Percentiles rank a stretch among this genome's conserved stretches.
These are phyloP conservation scores for Beauveria pseudobassiana DNA, from an alignment of 2,329 filamentous ascomycete genomes.

Conservation along the genomic window DNA sequence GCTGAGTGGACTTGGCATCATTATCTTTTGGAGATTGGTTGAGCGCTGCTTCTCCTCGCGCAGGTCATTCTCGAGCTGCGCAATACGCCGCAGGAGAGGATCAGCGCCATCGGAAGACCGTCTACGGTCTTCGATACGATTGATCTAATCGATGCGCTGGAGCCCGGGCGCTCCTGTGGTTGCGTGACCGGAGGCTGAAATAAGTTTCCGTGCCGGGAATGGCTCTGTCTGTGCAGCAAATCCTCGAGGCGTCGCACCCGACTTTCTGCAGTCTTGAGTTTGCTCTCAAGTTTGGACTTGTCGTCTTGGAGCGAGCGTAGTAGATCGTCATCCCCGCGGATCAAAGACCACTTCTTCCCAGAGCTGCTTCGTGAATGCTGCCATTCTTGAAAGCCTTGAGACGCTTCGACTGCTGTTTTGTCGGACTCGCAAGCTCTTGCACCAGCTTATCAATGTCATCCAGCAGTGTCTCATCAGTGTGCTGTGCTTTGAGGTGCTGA, in stretches of 20 bases:
- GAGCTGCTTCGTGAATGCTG: conserved; percentile 81
- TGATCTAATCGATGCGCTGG: conserved; percentile 41
- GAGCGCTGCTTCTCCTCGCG: conserved; percentile 63
- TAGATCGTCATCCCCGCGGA: conserved; percentile 82
- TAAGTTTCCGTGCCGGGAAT: conserved; percentile 47
- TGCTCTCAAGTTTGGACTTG: conserved; percentile 66
- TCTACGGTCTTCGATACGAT: conserved; percentile 35
- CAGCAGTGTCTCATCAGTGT: conserved; percentile 57
- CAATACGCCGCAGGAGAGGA: conserved; percentile 38
- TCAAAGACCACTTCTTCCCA: conserved; percentile 82
- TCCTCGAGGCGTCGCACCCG: conserved; percentile 88
- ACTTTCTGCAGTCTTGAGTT: conserved; percentile 76
- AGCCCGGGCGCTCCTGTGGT: conserved; percentile 42
- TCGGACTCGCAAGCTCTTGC: conserved; percentile 72
- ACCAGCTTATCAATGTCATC: conserved; percentile 69
- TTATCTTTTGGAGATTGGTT: conserved; percentile 61
- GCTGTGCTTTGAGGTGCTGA: conserved; percentile 54
- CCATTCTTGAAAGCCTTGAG: conserved; percentile 95
- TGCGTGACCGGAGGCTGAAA: conserved; percentile 44
- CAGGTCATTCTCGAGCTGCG: conserved; percentile 71
- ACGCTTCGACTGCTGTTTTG: conserved; percentile 77
- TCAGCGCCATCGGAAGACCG: conserved; percentile 41
- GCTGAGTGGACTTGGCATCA: conserved; percentile 46
- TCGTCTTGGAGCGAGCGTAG: conserved; percentile 73
- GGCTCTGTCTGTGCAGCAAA: conserved; percentile 75